phyloP scores from a whole-genome alignment of 139 green algal species.

The Coelastrella sp. region DNA sequence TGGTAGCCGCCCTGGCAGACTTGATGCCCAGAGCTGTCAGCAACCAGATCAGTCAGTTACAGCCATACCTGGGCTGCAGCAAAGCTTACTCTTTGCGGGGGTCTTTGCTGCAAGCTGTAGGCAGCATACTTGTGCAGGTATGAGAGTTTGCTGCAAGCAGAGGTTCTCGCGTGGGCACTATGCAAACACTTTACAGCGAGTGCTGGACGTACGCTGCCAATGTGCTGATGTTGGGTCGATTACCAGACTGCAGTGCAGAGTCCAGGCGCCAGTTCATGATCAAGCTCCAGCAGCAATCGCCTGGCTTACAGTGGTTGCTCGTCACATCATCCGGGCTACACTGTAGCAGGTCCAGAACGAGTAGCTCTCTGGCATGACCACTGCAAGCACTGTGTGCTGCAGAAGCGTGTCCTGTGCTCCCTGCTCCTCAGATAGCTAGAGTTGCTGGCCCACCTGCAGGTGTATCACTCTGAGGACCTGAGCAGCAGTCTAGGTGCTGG shows the following conservation, averaged over 20 bases:
- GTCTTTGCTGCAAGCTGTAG: conserved; percentile 22
- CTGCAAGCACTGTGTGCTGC: too few species aligned
- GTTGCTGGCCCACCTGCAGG: neutral
- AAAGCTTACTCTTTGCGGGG: conserved; percentile 17
- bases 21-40: conserved; percentile 50
- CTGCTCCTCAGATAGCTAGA: neutral
- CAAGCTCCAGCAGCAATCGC: too few species aligned
- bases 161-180: too few species aligned
- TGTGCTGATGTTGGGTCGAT: too few species aligned
- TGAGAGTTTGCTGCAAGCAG: too few species aligned
- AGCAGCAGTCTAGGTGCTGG: conserved; percentile 21
- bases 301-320: neutral
- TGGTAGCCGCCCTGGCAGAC: conserved; percentile 74
- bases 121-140: conserved; percentile 37
- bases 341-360: too few species aligned
- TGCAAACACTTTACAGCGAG: too few species aligned
- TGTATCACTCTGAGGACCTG: conserved; percentile 14
- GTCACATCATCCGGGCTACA: neutral
- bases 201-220: too few species aligned
- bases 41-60: conserved; percentile 43
- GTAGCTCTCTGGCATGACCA: too few species aligned
- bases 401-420: too few species aligned
- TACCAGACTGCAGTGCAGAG: too few species aligned
- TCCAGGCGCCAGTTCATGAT: too few species aligned
- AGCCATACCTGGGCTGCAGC: conserved; percentile 35